Evolutionary conservation across 495 filamentous ascomycete species (phyloP).

Genomic region (Annulohypoxylon moriforme): DNA sequence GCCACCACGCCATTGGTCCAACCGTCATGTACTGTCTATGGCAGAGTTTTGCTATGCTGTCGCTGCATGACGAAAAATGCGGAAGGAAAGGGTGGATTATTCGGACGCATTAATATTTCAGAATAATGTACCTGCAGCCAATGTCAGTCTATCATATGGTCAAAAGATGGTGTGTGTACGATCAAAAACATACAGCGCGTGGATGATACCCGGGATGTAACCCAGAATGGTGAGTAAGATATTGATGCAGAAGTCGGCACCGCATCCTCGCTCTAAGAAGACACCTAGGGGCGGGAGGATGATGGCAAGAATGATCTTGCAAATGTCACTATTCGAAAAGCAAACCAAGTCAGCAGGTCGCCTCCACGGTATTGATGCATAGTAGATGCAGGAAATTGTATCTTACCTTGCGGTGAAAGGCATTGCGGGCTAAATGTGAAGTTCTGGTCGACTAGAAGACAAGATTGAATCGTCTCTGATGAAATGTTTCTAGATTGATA

Average conservation of each 20-base stretch:
- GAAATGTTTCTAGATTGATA: background rate
- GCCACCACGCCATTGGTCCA: slow-evolving; percentile 33
- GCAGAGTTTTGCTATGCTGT: slow-evolving; percentile 32
- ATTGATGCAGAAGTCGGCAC: slow-evolving; percentile 86
- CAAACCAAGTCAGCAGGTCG: slow-evolving; percentile 11
- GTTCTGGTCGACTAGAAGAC: background rate
- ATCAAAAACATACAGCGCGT: slow-evolving; percentile 67
- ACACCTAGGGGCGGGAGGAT: slow-evolving; percentile 90
- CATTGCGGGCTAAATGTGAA: slow-evolving; percentile 51
- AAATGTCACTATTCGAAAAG: slow-evolving; percentile 72
- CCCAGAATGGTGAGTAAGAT: slow-evolving; percentile 86
- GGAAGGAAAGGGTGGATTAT: slow-evolving; percentile 16
- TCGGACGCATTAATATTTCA: slow-evolving; percentile 56
- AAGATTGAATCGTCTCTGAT: background rate
- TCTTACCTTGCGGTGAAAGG: slow-evolving; percentile 69
- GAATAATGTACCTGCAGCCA: slow-evolving; percentile 57
- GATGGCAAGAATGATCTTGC: slow-evolving; percentile 90
- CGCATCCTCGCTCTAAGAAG: slow-evolving; percentile 89
- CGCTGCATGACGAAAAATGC: slow-evolving; percentile 25
- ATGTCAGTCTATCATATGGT: slow-evolving; percentile 27
- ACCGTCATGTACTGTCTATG: slow-evolving; percentile 27
- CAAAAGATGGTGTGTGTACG: background rate
- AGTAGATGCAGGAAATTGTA: background rate
- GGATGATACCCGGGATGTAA: slow-evolving; percentile 80
- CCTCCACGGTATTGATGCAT: slow-evolving; percentile 5